These are phyloP conservation scores for Chernovozyma aurita DNA, from an alignment of 1,139 yeast species.

Conservation along the genomic window DNA sequence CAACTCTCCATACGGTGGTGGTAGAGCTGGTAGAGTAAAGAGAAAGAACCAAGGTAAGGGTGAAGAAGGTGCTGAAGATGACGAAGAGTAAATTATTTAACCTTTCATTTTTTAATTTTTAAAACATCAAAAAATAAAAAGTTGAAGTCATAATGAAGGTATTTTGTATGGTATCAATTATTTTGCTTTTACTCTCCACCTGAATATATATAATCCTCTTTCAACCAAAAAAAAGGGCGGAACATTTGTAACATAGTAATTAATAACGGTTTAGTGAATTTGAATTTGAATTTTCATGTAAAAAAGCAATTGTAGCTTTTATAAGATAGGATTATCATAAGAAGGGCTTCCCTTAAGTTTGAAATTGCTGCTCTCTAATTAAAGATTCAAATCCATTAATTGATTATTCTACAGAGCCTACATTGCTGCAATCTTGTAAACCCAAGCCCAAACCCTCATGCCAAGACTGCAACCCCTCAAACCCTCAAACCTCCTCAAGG, in stretches of 20 bases:
- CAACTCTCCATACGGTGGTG: slow-evolving; percentile 99
- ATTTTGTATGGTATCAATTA: slow-evolving; percentile 1
- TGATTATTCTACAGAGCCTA: too few species aligned
- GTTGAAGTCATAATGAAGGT: background rate
- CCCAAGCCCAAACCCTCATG: too few species aligned
- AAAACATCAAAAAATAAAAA: background rate
- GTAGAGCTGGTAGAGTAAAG: slow-evolving; percentile 99
- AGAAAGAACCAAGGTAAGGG: slow-evolving; percentile 88
- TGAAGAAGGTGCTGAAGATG: slow-evolving; percentile 66
- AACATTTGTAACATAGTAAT: slow-evolving; percentile 5
- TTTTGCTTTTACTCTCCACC: background rate
- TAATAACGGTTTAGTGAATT: background rate
- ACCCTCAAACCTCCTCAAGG: too few species aligned
- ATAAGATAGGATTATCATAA: background rate
- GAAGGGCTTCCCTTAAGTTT: too few species aligned
- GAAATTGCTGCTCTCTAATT: too few species aligned
- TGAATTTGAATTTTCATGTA: too few species aligned
- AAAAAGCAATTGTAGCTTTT: background rate
- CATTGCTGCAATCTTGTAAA: too few species aligned
- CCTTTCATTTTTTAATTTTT: background rate
- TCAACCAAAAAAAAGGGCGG: background rate
- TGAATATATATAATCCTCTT: slow-evolving; percentile 5
- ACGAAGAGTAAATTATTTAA: slow-evolving; percentile 24
- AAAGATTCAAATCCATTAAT: too few species aligned
- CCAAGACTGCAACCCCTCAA: too few species aligned